Evolutionary conservation across 2,329 filamentous ascomycete species (phyloP), one percentile per base, ranked within the genome.

Genomic region (Alternaria novae-zelandiae): DNA sequence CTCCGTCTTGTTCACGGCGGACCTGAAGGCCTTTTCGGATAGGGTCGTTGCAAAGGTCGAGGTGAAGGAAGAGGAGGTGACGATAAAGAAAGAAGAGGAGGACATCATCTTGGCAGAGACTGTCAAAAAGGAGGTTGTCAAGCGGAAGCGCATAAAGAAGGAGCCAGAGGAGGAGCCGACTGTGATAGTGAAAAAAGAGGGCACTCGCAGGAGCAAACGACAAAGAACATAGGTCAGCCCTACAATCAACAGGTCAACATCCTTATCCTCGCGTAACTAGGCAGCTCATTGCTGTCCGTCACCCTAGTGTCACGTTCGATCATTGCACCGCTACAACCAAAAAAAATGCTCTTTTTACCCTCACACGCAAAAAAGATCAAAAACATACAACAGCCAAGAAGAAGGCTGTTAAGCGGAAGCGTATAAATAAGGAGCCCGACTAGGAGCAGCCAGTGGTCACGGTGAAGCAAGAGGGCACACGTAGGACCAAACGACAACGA

Each of bases 1-100:
- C 82, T 97, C 93, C 3, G 96, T 99, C 9, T 84, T 99, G 12
- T 99, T 99, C 75, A 97, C 96, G 0, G 96, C 96, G 0, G 94
- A 99, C 75, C 80, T 99, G 60, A 91, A 89, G 74, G 88, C 92
- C 0, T 98, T 98, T 74, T 90, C 94, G 0, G 91, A 92, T 68
- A 86, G 83, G 68, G 76, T 88, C n/a, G 79, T 82, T 2, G 80
- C 75, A 5, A 86, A 86, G 70, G 77, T 77, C 9, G 83, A 86
- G 67, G 73, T 87, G 21, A 83, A 86, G 59, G 80, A 83, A 49
- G 82, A 84, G 30, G 77, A 77, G 6, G 65, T 74, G 3, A 65
- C 66, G 0, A 69, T 81, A 41, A 81, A 82, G 63, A 70, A 53
- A 1, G 78, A 82, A 59, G 68, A 70, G 11, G 67, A 71, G 6